Conservation (phyloP, 2,329 filamentous ascomycete species). For the Lasiodiplodia gonubiensis region DNA sequence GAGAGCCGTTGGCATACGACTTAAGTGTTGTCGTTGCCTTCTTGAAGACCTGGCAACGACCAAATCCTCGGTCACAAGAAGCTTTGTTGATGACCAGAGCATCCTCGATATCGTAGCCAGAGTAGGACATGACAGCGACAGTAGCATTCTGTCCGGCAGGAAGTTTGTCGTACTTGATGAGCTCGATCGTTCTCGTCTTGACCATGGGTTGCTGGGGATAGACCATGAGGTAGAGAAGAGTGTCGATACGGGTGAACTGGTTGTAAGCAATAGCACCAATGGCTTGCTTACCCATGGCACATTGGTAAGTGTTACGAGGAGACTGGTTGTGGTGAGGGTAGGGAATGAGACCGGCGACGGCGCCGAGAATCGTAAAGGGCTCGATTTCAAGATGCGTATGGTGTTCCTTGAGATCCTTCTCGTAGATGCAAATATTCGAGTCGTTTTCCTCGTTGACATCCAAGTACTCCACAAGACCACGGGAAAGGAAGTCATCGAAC, state of each 20-base stretch:
- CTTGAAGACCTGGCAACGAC: constrained; percentile 95
- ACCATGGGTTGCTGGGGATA: constrained; percentile 98
- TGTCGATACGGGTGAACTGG: constrained; percentile 96
- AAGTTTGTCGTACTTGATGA: constrained; percentile 96
- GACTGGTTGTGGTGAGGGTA: constrained; percentile 99
- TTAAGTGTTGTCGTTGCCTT: constrained; percentile 89
- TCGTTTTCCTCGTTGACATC: constrained; percentile 99
- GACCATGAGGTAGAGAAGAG: constrained; percentile 92
- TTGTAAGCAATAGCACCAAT: constrained; percentile 98
- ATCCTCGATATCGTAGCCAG: constrained; percentile 99
- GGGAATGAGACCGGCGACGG: constrained; percentile 93
- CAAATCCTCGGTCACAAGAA: constrained; percentile 92
- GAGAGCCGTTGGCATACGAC: constrained; percentile 81
- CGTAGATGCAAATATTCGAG: constrained; percentile 87
- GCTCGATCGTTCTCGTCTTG: constrained; percentile 93
- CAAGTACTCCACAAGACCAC: constrained; percentile 92
- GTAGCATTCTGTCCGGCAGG: constrained; percentile 96
- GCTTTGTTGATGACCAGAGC: constrained; percentile 96
- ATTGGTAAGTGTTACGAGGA: constrained; percentile 97
- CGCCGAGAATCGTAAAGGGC: constrained; percentile 94
- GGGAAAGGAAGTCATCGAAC: constrained; percentile 92
- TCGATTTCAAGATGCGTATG: constrained; percentile 98
- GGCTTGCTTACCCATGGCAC: constrained; percentile 99
- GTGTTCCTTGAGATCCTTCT: constrained; percentile 78
- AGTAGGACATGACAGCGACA: constrained; percentile 99